Evolutionary conservation across 495 filamentous ascomycete genomes (phyloP), one percentile per base, ranked within the genome.

Genomic region (Trichocladium uniseriatum): DNA sequence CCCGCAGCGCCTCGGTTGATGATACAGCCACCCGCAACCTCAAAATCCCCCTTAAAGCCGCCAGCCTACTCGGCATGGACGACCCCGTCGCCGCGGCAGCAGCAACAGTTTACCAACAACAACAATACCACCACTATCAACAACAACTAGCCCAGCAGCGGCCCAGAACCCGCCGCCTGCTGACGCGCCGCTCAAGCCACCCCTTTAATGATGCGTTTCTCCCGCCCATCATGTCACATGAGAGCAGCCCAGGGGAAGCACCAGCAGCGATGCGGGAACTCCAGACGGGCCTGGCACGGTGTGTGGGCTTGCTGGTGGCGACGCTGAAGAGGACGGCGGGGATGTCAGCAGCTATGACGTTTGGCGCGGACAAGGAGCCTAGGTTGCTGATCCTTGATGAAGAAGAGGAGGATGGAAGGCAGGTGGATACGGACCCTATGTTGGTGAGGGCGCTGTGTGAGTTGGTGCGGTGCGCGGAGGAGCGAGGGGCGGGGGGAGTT

Each of bases 391-490:
- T 35, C 6, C 10, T 49, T 43, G 11, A n/a, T n/a, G n/a, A 49
- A 45, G 1, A 24, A 21, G 14, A 21, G 38, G 19, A 44, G 24
- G 52, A 32, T 34, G 45, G 38, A 14, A 47, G 24, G 49, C 58
- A 35, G 47, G 45, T 35, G 34, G 43, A 43, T 49, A 54, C 66
- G 5, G 67, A 72, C 22, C 60, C 61, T 1, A 48, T 68, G 16
- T 55, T 73, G 42, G 50, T 73, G 56, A 53, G 67, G 38, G 61
- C 69, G 29, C 59, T 73, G 4, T 72, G 69, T 43, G 67, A 73
- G 50, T 56, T 68, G 9, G 70, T 73, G 19, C 60, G 64, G 27
- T 60, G 63, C 7, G 58, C 59, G 5, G 70, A 73, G 55, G 66
- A 70, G 45, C 18, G 24, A 1, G 24, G 4, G 3, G 24, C 8